Evolutionary conservation across 345 rosid genomes (phyloP).

Genomic region (Dovyalis caffra): DNA sequence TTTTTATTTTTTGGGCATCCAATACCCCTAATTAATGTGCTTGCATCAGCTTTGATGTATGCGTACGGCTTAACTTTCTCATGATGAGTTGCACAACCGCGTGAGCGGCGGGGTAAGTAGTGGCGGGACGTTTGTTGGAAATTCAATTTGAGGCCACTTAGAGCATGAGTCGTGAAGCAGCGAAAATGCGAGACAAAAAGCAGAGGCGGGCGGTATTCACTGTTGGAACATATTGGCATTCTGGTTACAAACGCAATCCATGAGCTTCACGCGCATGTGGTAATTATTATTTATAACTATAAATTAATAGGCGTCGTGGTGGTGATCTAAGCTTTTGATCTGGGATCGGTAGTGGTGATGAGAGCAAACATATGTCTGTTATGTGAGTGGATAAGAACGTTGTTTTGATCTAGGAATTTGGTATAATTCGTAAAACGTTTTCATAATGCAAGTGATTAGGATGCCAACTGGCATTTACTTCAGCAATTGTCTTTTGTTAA

Average conservation of each 20-base stretch:
- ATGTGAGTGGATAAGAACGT: constrained; percentile 6
- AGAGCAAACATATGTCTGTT: not conserved
- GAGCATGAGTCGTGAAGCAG: not conserved
- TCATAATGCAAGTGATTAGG: constrained; percentile 4
- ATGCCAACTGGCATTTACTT: not conserved
- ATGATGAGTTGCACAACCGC: constrained; percentile 6
- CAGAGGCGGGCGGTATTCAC: not conserved
- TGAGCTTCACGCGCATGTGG: not conserved
- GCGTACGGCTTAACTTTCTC: not conserved
- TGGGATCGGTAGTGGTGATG: not conserved
- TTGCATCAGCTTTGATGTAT: not conserved
- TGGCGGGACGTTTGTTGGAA: not conserved
- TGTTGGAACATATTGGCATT: not conserved
- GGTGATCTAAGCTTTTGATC: not conserved
- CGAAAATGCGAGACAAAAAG: not conserved
- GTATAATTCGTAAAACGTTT: not conserved
- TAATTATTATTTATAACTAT: too few species aligned
- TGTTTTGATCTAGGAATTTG: not conserved
- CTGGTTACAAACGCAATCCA: not conserved
- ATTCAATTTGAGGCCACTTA: not conserved
- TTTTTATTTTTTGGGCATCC: not conserved
- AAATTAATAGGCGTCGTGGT: not conserved
- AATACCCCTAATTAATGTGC: not conserved
- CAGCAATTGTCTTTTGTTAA: not conserved
- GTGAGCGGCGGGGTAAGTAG: not conserved